Base-by-base conservation (phyloP, 1,284 basidiomycete species). In the Phlebopus sp. region DNA sequence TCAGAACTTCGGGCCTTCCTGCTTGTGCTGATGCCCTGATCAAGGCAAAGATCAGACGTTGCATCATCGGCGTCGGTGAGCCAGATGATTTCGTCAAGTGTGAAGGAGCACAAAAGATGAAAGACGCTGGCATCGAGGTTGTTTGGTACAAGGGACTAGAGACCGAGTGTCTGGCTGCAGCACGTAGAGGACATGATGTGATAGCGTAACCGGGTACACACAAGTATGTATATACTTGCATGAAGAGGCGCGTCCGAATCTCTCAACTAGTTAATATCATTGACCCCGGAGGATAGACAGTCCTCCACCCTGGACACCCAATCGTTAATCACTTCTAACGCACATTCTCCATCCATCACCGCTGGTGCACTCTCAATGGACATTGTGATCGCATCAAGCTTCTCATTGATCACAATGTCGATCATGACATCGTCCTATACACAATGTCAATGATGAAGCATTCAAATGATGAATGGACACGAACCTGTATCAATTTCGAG, bases 31-130 rank as follows among this genome's bases (percentile, higher is more conserved):
- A 94, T 55, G 90, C 90, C 11, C 81, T 99, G 45, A 82, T 97
- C 35, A 72, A 74, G 11, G 84, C 86, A 2, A 73, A 77, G 42
- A 76, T 98, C 41, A 77, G 72, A 43, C 75, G 84, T 10, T 95
- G 97, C 53, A 86, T 89, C 61, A 89, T 98, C 47, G 97, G 96
- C 7, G 93, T 91, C 2, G 78, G 84, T 46, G 97, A 99, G 68
- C 97, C 97, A 5, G 83, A 84, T 46, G 97, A 99, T 69, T 99
- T 97, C 67, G 96, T 99, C 7, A 75, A 84, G 17, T 98, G 96
- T 62, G 87, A 96, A 63, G 95, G 96, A 3, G 86, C 90, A 13
- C 76, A 75, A 54, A 84, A 84, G 56, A 67, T 99, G 53, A 77
- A 75, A 58, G 77, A 86, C 31, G 85, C 83, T 4, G 90, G 90